phyloP scores from a whole-genome alignment of 2,329 filamentous ascomycete species.

The Aspergillus uvarum region DNA sequence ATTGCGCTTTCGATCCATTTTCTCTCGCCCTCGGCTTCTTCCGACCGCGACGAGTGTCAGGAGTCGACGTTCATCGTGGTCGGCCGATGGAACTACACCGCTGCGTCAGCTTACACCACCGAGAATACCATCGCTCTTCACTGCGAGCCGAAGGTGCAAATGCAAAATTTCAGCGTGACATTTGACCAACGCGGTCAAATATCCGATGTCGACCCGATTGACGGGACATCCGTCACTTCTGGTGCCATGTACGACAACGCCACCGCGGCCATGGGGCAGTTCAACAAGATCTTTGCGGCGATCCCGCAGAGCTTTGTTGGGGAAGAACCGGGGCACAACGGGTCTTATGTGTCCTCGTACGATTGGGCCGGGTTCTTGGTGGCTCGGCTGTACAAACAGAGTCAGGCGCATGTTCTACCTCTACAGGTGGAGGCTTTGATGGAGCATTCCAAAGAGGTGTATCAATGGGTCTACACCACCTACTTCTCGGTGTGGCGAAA shows the following conservation, averaged over 20 bases:
- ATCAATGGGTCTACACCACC: slow-evolving; percentile 38
- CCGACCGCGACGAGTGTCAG: slow-evolving; percentile 29
- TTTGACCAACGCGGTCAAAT: slow-evolving; percentile 35
- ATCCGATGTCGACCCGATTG: slow-evolving; percentile 14
- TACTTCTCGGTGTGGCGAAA: slow-evolving; percentile 38
- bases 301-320: slow-evolving; percentile 35
- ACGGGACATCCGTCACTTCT: slow-evolving; percentile 20
- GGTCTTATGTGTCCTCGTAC: slow-evolving; percentile 31
- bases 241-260: slow-evolving; percentile 35
- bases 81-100: slow-evolving; percentile 35
- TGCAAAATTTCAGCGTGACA: slow-evolving; percentile 26
- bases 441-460: slow-evolving; percentile 29
- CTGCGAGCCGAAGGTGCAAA: slow-evolving; percentile 28
- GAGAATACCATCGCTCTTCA: slow-evolving; percentile 35
- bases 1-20: slow-evolving; percentile 37
- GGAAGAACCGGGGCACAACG: slow-evolving; percentile 24
- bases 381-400: slow-evolving; percentile 32
- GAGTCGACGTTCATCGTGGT: slow-evolving; percentile 34
- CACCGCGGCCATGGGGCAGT: slow-evolving; percentile 35
- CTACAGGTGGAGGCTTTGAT: slow-evolving; percentile 25
- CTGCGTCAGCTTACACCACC: slow-evolving; percentile 22
- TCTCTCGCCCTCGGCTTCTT: slow-evolving; percentile 25
- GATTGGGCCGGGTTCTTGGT: slow-evolving; percentile 39
- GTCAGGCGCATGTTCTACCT: slow-evolving; percentile 23
- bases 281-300: slow-evolving; percentile 37